phyloP scores from a whole-genome alignment of 768 basidiomycete genomes.

The Termitomyces sp. region DNA sequence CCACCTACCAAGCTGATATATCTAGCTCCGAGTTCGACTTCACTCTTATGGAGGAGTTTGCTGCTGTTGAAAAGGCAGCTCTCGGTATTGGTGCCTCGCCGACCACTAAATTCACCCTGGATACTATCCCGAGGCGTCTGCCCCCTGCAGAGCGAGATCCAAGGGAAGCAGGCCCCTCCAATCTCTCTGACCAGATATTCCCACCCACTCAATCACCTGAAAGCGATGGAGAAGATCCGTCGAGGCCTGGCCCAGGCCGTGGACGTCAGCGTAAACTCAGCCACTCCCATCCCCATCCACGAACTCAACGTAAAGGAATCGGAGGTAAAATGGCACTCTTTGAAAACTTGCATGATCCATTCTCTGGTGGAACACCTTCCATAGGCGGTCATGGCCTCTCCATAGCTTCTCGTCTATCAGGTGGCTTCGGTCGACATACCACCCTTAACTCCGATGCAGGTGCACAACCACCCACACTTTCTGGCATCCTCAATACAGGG shows the following conservation, averaged over 20 bases:
- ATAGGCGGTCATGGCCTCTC: constrained; percentile 9
- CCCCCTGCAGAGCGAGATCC: background rate
- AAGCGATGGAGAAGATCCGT: constrained; percentile 4
- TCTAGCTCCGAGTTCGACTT: constrained; percentile 68
- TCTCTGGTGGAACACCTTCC: constrained; percentile 18
- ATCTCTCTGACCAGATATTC: background rate
- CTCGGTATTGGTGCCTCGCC: constrained; percentile 66
- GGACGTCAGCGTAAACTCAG: constrained; percentile 80
- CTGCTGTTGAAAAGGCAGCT: constrained; percentile 57
- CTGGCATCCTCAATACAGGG: constrained; percentile 40
- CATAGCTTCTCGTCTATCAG: constrained; percentile 4
- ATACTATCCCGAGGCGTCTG: constrained; percentile 7
- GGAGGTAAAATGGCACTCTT: constrained; percentile 90
- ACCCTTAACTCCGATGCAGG: constrained; percentile 1
- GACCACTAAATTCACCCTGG: constrained; percentile 32
- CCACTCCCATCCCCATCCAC: constrained; percentile 69
- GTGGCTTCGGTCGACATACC: constrained; percentile 23
- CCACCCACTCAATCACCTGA: background rate
- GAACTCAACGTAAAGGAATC: constrained; percentile 49
- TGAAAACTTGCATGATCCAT: constrained; percentile 53
- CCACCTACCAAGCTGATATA: constrained; percentile 62
- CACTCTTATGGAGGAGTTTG: constrained; percentile 70
- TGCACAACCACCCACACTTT: background rate
- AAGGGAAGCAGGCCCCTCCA: constrained; percentile 11
- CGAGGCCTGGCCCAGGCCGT: constrained; percentile 4